These are phyloP conservation scores for Boletus fagicola DNA, from an alignment of 768 basidiomycete genomes.

Conservation along the genomic window DNA sequence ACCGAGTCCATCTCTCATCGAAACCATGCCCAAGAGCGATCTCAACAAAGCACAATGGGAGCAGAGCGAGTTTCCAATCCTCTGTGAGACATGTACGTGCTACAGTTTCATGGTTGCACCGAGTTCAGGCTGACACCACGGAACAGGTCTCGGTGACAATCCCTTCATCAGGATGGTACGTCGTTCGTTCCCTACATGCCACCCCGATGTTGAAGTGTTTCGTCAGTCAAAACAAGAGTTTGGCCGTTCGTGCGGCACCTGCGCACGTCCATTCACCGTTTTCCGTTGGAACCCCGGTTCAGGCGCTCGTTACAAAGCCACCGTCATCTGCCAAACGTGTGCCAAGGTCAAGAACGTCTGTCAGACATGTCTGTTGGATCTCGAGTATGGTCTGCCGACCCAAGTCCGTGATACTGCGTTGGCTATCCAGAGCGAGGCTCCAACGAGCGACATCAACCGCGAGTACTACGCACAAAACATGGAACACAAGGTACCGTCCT, in stretches of 20 bases:
- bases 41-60: slow-evolving; percentile 96
- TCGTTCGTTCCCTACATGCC: background rate
- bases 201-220: background rate
- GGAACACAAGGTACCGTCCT: slow-evolving; percentile 63
- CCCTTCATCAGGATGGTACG: slow-evolving; percentile 94
- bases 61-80: slow-evolving; percentile 88
- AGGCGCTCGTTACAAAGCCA: slow-evolving; percentile 93
- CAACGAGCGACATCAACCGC: slow-evolving; percentile 95
- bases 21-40: slow-evolving; percentile 76
- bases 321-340: slow-evolving; percentile 95
- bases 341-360: slow-evolving; percentile 96
- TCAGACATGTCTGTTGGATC: slow-evolving; percentile 95
- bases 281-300: slow-evolving; percentile 98
- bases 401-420: slow-evolving; percentile 97
- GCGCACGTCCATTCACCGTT: slow-evolving; percentile 93
- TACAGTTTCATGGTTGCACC: background rate
- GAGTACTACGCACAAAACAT: slow-evolving; percentile 94
- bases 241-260: slow-evolving; percentile 94
- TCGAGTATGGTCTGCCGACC: slow-evolving; percentile 94
- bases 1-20: background rate
- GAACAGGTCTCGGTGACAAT: slow-evolving; percentile 77
- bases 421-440: slow-evolving; percentile 80
- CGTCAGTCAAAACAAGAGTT: slow-evolving; percentile 99
- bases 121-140: slow-evolving; percentile 5
- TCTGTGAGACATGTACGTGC: slow-evolving; percentile 85